A percentile compares a stretch with the other conserved stretches of the same genome.
Conservation (phyloP, 2,329 filamentous ascomycete genomes). For the Sclerotinia glacialis region DNA sequence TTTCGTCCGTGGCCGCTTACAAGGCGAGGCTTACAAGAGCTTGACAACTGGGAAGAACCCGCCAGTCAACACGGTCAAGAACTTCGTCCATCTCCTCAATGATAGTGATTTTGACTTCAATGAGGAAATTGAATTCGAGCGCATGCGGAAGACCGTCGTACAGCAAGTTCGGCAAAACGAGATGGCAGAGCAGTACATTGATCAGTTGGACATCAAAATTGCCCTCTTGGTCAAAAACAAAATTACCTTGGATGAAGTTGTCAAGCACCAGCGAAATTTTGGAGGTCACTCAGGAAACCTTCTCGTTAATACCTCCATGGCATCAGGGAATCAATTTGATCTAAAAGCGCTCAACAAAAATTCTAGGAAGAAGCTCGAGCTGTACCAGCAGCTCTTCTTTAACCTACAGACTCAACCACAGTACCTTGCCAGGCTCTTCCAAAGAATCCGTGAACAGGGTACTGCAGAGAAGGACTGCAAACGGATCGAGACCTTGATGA, state of each 20-base stretch:
- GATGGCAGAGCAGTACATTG: conserved; percentile 95
- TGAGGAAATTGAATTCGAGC: conserved; percentile 95
- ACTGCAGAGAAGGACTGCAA: conserved; percentile 90
- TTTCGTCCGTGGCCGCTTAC: conserved; percentile 89
- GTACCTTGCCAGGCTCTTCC: conserved; percentile 87
- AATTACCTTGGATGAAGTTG: conserved; percentile 95
- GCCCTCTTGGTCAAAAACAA: conserved; percentile 98
- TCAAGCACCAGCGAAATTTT: conserved; percentile 94
- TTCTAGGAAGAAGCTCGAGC: conserved; percentile 90
- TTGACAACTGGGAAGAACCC: conserved; percentile 95
- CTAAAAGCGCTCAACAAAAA: conserved; percentile 97
- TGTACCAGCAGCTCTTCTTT: conserved; percentile 97
- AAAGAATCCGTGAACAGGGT: conserved; percentile 75
- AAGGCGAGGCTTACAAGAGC: conserved; percentile 97
- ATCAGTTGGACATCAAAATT: conserved; percentile 98
- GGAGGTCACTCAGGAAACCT: conserved; percentile 84
- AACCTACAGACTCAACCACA: conserved; percentile 94
- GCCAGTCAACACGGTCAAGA: conserved; percentile 93
- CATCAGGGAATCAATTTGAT: conserved; percentile 89
- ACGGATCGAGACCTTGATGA: conserved; percentile 86
- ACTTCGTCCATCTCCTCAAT: conserved; percentile 95
- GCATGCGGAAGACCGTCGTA: conserved; percentile 90
- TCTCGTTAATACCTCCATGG: conserved; percentile 82
- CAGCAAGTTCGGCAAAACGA: conserved; percentile 97
- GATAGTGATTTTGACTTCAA: conserved; percentile 99